Evolutionary conservation across 1,284 basidiomycete species (phyloP).

Genomic region (Malassezia yamatoensis): DNA sequence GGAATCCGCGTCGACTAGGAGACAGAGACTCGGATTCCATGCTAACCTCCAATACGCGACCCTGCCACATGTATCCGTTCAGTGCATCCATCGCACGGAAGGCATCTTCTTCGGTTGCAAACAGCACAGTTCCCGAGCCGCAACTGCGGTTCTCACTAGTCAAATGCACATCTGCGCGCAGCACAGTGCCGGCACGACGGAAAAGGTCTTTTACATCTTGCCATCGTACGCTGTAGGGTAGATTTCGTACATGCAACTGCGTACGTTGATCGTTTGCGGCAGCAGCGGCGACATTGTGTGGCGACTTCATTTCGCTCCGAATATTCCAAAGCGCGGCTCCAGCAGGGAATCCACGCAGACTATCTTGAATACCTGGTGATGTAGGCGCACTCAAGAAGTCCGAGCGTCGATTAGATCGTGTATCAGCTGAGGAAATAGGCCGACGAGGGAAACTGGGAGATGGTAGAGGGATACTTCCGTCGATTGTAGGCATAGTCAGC

Average conservation of each 20-base stretch:
- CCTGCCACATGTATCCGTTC: slow-evolving; percentile 48
- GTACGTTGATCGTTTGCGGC: slow-evolving; percentile 64
- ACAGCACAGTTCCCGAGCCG: slow-evolving; percentile 41
- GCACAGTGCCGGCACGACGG: slow-evolving; percentile 49
- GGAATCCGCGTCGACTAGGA: neutral
- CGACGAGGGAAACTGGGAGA: neutral
- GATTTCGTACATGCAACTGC: slow-evolving; percentile 52
- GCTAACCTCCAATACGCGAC: slow-evolving; percentile 38
- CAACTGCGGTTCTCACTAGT: slow-evolving; percentile 40
- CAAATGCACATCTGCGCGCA: slow-evolving; percentile 48
- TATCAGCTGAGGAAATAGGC: neutral
- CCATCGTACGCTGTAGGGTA: slow-evolving; percentile 49
- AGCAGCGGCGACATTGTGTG: slow-evolving; percentile 15
- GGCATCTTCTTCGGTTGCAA: slow-evolving; percentile 47
- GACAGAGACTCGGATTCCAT: slow-evolving; percentile 1
- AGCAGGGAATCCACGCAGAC: too few relatives aligned
- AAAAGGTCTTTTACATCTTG: slow-evolving; percentile 49
- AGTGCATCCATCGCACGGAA: slow-evolving; percentile 48
- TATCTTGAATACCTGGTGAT: too few relatives aligned
- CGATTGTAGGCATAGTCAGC: neutral
- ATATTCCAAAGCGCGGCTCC: too few relatives aligned
- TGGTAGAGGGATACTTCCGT: neutral
- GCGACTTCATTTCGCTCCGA: neutral
- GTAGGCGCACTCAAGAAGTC: too few relatives aligned
- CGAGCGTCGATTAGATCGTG: neutral